Percentiles rank a stretch among this genome's conserved stretches.
Evolutionary conservation across 768 basidiomycete genomes (phyloP).

Genomic region (Lentinula aciculospora): DNA sequence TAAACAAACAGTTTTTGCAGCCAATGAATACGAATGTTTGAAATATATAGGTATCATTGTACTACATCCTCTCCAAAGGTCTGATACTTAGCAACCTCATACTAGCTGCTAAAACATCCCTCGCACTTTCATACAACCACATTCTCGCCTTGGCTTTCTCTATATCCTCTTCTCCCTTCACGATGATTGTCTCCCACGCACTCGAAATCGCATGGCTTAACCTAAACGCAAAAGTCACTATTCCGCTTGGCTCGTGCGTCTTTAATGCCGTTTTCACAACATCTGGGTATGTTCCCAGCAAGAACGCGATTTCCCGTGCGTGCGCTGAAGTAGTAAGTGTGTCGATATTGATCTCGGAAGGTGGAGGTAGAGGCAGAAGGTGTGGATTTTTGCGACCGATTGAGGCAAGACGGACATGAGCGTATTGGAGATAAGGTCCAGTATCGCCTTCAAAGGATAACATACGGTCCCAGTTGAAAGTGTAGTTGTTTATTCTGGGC

Average conservation of each 20-base stretch:
- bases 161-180: constrained; percentile 73
- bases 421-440: constrained; percentile 94
- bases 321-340: constrained; percentile 65
- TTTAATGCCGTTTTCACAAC: constrained; percentile 82
- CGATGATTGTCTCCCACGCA: constrained; percentile 88
- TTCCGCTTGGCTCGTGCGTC: constrained; percentile 82
- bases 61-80: constrained; percentile 89
- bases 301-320: constrained; percentile 78
- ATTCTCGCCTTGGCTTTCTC: constrained; percentile 80
- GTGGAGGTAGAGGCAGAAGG: constrained; percentile 69
- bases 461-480: constrained; percentile 93
- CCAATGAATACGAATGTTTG: background rate
- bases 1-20: background rate
- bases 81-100: constrained; percentile 86
- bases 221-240: constrained; percentile 87
- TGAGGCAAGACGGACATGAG: constrained; percentile 88
- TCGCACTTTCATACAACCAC: constrained; percentile 84
- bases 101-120: constrained; percentile 83
- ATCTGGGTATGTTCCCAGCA: constrained; percentile 89
- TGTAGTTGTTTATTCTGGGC: constrained; percentile 88
- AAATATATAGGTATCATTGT: background rate
- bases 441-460: constrained; percentile 95
- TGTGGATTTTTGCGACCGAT: constrained; percentile 90
- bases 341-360: constrained; percentile 60
- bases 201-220: constrained; percentile 85